Evolutionary conservation across 2,329 filamentous ascomycete species (phyloP), one percentile per base, ranked within the genome.

Genomic region (Pyricularia pennisetigena): DNA sequence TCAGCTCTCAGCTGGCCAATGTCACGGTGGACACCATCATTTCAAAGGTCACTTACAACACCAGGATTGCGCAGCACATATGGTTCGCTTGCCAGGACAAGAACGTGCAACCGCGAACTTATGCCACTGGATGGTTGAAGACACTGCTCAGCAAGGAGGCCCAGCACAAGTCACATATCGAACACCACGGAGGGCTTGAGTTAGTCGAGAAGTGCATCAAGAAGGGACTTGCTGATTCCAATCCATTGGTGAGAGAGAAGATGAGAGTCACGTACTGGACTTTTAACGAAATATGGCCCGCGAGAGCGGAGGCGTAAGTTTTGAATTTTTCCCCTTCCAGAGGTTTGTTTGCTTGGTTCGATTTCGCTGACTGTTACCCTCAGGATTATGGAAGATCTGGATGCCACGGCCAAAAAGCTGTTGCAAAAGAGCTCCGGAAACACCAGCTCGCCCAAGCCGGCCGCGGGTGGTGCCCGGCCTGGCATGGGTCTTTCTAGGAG

Each of bases 221-320:
- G 77, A 96, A 93, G 76, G 92, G 94, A 0, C 83, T 99, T n/a
- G 84, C 83, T 26, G 95, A 99, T 80, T 84, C 94, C 14, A 97
- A 98, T 74, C 93, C 94, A 8, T 91, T 90, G 32, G 94, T 98
- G 64, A 88, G 95, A 73, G 93, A 97, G 78, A 89, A 88, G 71
- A 94, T 91, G 83, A 88, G 95, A 73, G 85, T 87, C 54, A 92
- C 93, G 0, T 99, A 92, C 77, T 99, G 95, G 95, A 82, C 83
- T 0, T 97, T 94, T 76, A 87, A 88, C 69, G 82, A 82, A 41
- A 83, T 92, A 23, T 98, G 93, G 92, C 90, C 91, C 2, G 84
- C 88, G 24, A 88, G 85, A 75, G 93, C 93, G 57, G 90, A 94
- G 74, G 81, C 81, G 85, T 92, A 82, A 82, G 88, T 83, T 41